Conservation (phyloP, 352 stramenopile species). For the Phytophthora podocarpi region DNA sequence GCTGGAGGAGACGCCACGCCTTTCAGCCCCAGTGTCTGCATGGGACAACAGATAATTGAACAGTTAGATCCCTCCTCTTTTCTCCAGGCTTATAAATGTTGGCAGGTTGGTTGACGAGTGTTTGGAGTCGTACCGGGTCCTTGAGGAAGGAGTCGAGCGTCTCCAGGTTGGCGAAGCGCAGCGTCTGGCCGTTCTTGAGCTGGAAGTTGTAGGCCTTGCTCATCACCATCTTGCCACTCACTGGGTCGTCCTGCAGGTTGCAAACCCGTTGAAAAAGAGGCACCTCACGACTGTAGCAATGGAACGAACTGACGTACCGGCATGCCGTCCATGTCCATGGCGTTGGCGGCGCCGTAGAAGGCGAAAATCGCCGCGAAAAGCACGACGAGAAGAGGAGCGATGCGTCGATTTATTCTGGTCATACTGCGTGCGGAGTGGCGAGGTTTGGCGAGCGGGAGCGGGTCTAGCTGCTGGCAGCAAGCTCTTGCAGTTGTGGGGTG, state of each 20-base stretch:
- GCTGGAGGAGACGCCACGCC: constrained; percentile 38
- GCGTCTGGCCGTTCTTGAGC: constrained; percentile 66
- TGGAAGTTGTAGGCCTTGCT: constrained; percentile 55
- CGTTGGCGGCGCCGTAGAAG: not conserved
- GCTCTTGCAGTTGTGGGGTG: too few relatives aligned
- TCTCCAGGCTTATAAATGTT: too few relatives aligned
- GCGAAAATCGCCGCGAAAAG: constrained; percentile 19
- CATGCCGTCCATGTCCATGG: constrained; percentile 64
- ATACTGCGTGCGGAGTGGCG: not conserved
- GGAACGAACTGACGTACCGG: constrained; percentile 38
- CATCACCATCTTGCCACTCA: constrained; percentile 78
- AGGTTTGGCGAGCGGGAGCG: not conserved
- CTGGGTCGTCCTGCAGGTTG: constrained; percentile 51
- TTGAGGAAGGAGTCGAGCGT: constrained; percentile 58
- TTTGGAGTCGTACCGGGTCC: constrained; percentile 42
- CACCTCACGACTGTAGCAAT: too few relatives aligned
- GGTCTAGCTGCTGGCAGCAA: too few relatives aligned
- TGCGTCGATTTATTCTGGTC: not conserved
- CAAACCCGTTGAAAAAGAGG: too few relatives aligned
- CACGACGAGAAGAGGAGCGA: constrained; percentile 3
- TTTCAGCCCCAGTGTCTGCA: constrained; percentile 47
- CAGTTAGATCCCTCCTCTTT: not conserved
- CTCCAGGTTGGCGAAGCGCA: constrained; percentile 63
- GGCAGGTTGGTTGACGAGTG: not conserved
- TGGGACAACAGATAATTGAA: not conserved